These are phyloP conservation scores for Nicotiana benthamiana DNA, from an alignment of 257 asterid genomes.

Conservation along the genomic window DNA sequence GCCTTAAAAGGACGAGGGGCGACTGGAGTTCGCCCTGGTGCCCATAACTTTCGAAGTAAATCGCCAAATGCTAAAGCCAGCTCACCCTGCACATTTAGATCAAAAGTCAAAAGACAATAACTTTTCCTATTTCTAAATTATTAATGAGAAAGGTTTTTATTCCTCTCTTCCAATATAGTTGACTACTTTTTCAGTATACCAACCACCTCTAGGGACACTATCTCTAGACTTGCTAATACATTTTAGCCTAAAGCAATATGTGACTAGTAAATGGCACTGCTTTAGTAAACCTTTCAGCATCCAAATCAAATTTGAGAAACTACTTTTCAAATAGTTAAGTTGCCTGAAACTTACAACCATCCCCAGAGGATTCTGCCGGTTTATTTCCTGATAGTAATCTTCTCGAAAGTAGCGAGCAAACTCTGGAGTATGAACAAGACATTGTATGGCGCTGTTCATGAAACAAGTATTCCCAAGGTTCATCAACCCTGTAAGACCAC, in stretches of 20 bases:
- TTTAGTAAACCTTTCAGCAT: neutral
- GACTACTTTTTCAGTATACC: neutral
- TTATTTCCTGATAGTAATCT: slow-evolving; percentile 93
- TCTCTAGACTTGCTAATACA: neutral
- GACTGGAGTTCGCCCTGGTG: slow-evolving; percentile 87
- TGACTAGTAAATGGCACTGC: neutral
- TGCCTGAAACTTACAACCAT: slow-evolving; percentile 84
- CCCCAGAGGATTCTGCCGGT: slow-evolving; percentile 95
- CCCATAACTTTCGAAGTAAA: slow-evolving; percentile 92
- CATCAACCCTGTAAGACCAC: slow-evolving; percentile 89
- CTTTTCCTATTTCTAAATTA: neutral
- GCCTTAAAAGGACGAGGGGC: slow-evolving; percentile 90
- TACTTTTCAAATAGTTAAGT: neutral
- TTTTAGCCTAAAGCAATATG: neutral
- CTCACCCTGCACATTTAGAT: slow-evolving; percentile 66
- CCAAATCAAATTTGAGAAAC: neutral
- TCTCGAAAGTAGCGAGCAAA: slow-evolving; percentile 90
- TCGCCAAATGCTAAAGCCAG: slow-evolving; percentile 99
- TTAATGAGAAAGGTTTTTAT: neutral
- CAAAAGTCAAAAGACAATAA: slow-evolving; percentile 1
- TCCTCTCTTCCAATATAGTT: neutral
- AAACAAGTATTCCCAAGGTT: slow-evolving; percentile 99
- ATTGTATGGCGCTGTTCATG: slow-evolving; percentile 97
- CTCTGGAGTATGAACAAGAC: slow-evolving; percentile 98
- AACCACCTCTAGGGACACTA: neutral